These are phyloP conservation scores for Colletotrichum endophyticum DNA, from an alignment of 2,329 filamentous ascomycete genomes.

Conservation along the genomic window DNA sequence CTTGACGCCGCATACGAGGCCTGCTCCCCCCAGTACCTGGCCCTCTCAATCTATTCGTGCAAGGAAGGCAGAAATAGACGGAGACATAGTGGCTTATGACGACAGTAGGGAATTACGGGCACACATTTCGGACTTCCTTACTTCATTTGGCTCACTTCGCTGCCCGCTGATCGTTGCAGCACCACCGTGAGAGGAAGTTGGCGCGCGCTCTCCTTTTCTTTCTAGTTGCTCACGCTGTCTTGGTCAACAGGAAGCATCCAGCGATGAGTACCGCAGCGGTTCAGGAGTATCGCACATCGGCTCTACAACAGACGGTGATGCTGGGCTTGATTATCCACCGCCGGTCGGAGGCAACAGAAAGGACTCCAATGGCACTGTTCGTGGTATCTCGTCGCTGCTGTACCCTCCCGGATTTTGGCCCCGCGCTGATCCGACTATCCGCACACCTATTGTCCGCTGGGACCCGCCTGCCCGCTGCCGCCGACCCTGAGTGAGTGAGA, in stretches of 20 bases:
- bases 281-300: not conserved
- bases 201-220: not conserved
- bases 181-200: not conserved
- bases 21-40: not conserved
- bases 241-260: not conserved
- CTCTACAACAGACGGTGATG: not conserved
- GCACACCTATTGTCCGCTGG: not conserved
- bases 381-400: not conserved
- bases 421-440: not conserved
- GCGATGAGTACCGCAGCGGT: not conserved
- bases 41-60: not conserved
- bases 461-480: not conserved
- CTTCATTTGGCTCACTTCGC: not conserved
- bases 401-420: not conserved
- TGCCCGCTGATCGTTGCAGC: not conserved
- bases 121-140: not conserved
- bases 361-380: not conserved
- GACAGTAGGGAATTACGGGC: not conserved
- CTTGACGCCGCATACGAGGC: not conserved
- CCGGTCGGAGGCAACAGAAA: not conserved
- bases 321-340: not conserved
- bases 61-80: not conserved
- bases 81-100: not conserved
- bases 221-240: not conserved
- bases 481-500: not conserved